These are phyloP conservation scores for Metarhizium humberi DNA, from an alignment of 2,329 filamentous ascomycete genomes.

Conservation along the genomic window DNA sequence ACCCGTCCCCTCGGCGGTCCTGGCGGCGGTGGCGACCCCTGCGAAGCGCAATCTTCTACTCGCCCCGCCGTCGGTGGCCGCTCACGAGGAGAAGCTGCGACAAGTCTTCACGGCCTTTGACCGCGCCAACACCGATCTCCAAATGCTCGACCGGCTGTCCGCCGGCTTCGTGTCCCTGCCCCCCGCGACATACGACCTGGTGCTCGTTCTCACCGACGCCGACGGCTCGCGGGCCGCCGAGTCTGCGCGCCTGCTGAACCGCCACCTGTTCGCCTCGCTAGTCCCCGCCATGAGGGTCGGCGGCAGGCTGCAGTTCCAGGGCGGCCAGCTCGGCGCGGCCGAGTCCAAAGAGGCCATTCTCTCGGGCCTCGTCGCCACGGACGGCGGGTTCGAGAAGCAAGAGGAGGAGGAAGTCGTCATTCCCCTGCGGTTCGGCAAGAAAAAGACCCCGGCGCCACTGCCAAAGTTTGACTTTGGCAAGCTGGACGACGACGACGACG, in stretches of 20 bases:
- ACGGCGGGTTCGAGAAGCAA: slow-evolving; percentile 64
- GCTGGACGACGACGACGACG: slow-evolving; percentile 48
- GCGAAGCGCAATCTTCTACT: slow-evolving; percentile 65
- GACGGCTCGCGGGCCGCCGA: slow-evolving; percentile 56
- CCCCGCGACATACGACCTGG: slow-evolving; percentile 66
- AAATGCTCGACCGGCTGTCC: slow-evolving; percentile 93
- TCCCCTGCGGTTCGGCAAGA: slow-evolving; percentile 33
- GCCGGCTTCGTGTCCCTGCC: slow-evolving; percentile 74
- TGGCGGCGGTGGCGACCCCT: slow-evolving; percentile 19
- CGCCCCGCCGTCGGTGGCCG: slow-evolving; percentile 81
- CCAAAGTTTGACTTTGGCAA: slow-evolving; percentile 46
- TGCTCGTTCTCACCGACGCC: slow-evolving; percentile 75
- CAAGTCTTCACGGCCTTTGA: slow-evolving; percentile 64
- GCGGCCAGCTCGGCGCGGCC: slow-evolving; percentile 43
- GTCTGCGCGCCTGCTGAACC: slow-evolving; percentile 52
- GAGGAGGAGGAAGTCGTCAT: slow-evolving; percentile 51
- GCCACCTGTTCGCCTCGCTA: slow-evolving; percentile 59
- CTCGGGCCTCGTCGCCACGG: slow-evolving; percentile 61
- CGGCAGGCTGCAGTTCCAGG: slow-evolving; percentile 59
- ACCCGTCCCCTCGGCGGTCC: slow-evolving; percentile 12
- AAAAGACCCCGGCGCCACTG: slow-evolving; percentile 19
- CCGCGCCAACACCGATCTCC: slow-evolving; percentile 72
- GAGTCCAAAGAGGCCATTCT: slow-evolving; percentile 72
- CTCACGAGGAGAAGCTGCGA: slow-evolving; percentile 70
- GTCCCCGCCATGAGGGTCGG: slow-evolving; percentile 62